Base-by-base conservation (phyloP, 306 rosid species). In the Calophaca sinica region DNA sequence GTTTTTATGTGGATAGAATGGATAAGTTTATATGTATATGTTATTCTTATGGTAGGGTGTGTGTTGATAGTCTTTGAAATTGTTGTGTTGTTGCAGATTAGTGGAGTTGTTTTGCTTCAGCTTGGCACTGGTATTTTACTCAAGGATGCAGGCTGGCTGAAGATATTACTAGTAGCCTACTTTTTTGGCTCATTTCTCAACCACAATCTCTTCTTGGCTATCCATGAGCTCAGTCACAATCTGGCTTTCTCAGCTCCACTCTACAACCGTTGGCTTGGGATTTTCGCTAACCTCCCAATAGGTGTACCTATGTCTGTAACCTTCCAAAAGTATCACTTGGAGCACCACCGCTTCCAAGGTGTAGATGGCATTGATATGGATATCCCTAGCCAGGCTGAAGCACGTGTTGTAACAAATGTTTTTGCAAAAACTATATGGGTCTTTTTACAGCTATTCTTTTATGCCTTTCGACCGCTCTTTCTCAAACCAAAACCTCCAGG, bases 281-380 rank as follows among this genome's bases (percentile, higher is more conserved):
- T 94, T 80, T 89, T 89, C 0, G 96, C 98, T 58, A 94, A 94
- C 88, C 97, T 94, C 70, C 98, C 98, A 0, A 88, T 94, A 2
- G 97, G 96, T 11, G 97, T 90, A 26, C 98, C 97, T 7, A 90
- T 94, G 98, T 89, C 96, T 6, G 94, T 94, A 71, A 94, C 97
- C 44, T 94, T 94, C 80, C 93, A 94, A 33, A 94, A 94, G 82
- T 94, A 91, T 85, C 98, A 94, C 86, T 88, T 94, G 14, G 97
- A 91, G 80, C 97, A 94, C 78, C 97, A 94, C 46, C 91, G 93
- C 6, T 94, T 84, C 85, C 97, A 94, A 83, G 97, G 97, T 9
- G 98, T 91, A 57, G 98, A 91, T 20, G 96, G 97, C 32, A 68
- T 94, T 46, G 97, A 94, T 69, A 91, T 94, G 97, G 97, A 94